Conservation (phyloP, 352 stramenopile species). For the Pythium scleroteichum region DNA sequence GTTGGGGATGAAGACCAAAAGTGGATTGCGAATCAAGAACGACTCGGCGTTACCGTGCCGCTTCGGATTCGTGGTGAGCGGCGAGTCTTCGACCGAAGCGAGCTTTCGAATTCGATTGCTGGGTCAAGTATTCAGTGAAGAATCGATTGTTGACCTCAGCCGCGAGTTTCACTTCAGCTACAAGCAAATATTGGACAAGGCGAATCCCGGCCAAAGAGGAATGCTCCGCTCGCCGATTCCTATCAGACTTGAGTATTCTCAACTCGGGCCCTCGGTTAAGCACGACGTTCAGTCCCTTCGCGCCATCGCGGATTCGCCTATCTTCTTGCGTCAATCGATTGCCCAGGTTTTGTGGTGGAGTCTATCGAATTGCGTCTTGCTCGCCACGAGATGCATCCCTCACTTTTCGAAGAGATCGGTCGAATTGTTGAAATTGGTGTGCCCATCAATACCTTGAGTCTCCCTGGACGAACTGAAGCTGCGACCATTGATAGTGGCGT, state of each 20-base stretch:
- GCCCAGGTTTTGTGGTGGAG: neutral
- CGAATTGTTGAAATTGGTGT: slow-evolving; percentile 1
- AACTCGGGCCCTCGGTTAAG: neutral
- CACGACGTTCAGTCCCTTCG: neutral
- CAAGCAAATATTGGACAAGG: no score
- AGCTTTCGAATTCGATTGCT: neutral
- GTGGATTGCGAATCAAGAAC: slow-evolving; percentile 4
- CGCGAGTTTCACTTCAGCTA: neutral
- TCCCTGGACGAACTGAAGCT: slow-evolving; percentile 1
- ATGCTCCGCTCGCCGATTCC: neutral
- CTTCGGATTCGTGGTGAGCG: slow-evolving; percentile 8
- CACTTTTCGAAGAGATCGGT: neutral
- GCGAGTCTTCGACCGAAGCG: neutral
- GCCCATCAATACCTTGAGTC: slow-evolving; percentile 2
- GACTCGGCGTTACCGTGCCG: neutral
- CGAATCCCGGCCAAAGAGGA: neutral
- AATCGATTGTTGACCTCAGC: neutral
- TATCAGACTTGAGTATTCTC: slow-evolving; percentile 13
- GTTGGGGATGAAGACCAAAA: neutral
- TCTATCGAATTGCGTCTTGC: slow-evolving; percentile 10
- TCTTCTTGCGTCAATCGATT: neutral
- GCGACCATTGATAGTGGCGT: neutral
- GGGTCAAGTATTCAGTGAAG: neutral
- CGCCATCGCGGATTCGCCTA: neutral
- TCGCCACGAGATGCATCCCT: slow-evolving; percentile 5